Conservation (phyloP, 495 filamentous ascomycete species). For the Hypoxylon trugodes region DNA sequence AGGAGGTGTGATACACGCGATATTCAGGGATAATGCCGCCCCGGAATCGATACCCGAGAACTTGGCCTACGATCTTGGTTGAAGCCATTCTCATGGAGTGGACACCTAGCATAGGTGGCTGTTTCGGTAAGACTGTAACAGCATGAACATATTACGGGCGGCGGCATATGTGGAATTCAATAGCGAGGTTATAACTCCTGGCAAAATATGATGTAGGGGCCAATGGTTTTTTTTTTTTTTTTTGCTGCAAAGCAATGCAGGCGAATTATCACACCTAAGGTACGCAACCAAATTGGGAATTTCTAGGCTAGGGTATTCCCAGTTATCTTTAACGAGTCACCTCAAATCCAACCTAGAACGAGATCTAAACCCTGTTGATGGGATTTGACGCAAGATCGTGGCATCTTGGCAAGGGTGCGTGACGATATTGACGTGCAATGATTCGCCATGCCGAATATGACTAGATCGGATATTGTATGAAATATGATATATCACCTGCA, state of each 20-base stretch:
- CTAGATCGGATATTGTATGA: conserved; percentile 10
- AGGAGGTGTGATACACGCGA: background rate
- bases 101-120: background rate
- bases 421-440: background rate
- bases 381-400: background rate
- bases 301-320: too few species aligned
- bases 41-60: background rate
- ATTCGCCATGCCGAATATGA: background rate
- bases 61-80: background rate
- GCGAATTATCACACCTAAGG: conserved; percentile 2
- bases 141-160: background rate
- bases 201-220: background rate
- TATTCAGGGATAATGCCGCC: background rate
- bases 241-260: background rate
- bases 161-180: background rate
- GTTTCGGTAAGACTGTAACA: background rate
- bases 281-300: background rate
- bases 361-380: background rate
- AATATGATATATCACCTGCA: conserved; percentile 20
- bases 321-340: conserved; percentile 12
- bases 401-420: background rate
- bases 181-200: background rate
- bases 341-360: background rate
- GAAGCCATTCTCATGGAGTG: background rate
- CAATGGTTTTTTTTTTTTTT: background rate